phyloP scores from a whole-genome alignment of 768 basidiomycete species.

The Pleurotus tuber-regium region DNA sequence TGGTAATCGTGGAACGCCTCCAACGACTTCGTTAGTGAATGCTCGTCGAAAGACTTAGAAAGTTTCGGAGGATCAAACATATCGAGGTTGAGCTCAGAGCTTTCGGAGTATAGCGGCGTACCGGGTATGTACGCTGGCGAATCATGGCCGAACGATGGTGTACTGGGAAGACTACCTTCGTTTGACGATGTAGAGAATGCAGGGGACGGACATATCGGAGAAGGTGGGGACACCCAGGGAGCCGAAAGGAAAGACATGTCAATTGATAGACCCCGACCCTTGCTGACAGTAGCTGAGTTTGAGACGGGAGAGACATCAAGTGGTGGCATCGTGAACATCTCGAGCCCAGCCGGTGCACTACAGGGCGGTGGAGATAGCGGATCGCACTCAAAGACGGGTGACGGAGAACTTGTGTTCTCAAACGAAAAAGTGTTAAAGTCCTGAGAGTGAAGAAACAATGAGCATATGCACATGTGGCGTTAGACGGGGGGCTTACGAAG shows the following conservation, averaged over 20 bases:
- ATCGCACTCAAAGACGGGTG: slow-evolving; percentile 27
- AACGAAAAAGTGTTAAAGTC: slow-evolving; percentile 47
- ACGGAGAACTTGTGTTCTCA: slow-evolving; percentile 32
- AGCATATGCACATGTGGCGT: slow-evolving; percentile 1
- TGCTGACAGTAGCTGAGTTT: not conserved
- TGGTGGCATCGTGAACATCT: not conserved
- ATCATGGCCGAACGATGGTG: slow-evolving; percentile 2
- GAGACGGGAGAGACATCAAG: not conserved
- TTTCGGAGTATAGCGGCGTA: not conserved
- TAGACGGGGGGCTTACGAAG: slow-evolving; percentile 43
- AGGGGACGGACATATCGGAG: not conserved
- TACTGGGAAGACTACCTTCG: slow-evolving; percentile 1
- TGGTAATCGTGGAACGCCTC: slow-evolving; percentile 7
- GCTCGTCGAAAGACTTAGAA: slow-evolving; percentile 7
- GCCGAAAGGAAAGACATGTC: not conserved
- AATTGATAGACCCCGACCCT: not conserved
- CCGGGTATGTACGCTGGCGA: slow-evolving; percentile 2
- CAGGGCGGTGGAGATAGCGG: slow-evolving; percentile 20
- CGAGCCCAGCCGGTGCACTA: slow-evolving; percentile 4
- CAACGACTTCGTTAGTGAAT: slow-evolving; percentile 6
- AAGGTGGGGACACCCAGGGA: not conserved
- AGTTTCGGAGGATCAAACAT: slow-evolving; percentile 11
- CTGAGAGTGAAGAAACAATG: slow-evolving; percentile 22
- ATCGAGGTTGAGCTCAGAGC: not conserved
- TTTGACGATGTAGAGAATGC: not conserved